phyloP scores from a whole-genome alignment of 1,284 basidiomycete genomes.

The Apiotrichum domesticum region DNA sequence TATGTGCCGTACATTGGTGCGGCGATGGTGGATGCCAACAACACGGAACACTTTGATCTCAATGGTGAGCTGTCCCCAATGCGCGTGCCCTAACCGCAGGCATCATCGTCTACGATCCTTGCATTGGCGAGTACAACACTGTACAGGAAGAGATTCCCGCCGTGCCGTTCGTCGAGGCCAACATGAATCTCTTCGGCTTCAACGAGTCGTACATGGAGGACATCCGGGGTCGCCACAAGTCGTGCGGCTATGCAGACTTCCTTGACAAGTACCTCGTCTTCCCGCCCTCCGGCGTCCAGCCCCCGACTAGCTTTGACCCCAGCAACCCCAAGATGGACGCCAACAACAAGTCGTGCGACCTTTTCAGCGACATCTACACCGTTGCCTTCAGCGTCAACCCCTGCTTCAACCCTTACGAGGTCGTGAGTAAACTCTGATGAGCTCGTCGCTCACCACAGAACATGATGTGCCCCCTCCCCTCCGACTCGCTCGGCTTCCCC shows the following conservation, averaged over 20 bases:
- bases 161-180: slow-evolving; percentile 9
- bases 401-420: slow-evolving; percentile 69
- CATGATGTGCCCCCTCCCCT: slow-evolving; percentile 54
- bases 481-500: slow-evolving; percentile 73
- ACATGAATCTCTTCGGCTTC: slow-evolving; percentile 20
- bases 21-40: slow-evolving; percentile 25
- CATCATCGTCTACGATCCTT: slow-evolving; percentile 28
- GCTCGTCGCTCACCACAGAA: not conserved
- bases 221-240: slow-evolving; percentile 53
- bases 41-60: slow-evolving; percentile 19
- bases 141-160: slow-evolving; percentile 64
- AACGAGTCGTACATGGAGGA: slow-evolving; percentile 56
- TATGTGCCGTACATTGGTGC: slow-evolving; percentile 47
- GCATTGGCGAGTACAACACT: slow-evolving; percentile 46
- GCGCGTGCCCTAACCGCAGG: slow-evolving; percentile 5
- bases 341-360: slow-evolving; percentile 53
- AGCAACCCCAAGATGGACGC: slow-evolving; percentile 19
- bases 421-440: slow-evolving; percentile 42
- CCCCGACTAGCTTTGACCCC: slow-evolving; percentile 25
- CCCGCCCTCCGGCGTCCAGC: slow-evolving; percentile 54
- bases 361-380: slow-evolving; percentile 60
- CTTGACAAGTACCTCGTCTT: slow-evolving; percentile 56
- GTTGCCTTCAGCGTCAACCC: slow-evolving; percentile 61
- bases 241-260: slow-evolving; percentile 63
- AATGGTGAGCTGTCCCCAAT: not conserved